Conservation (phyloP, 139 green algal genomes). For the Chlamydomonas sp. region DNA sequence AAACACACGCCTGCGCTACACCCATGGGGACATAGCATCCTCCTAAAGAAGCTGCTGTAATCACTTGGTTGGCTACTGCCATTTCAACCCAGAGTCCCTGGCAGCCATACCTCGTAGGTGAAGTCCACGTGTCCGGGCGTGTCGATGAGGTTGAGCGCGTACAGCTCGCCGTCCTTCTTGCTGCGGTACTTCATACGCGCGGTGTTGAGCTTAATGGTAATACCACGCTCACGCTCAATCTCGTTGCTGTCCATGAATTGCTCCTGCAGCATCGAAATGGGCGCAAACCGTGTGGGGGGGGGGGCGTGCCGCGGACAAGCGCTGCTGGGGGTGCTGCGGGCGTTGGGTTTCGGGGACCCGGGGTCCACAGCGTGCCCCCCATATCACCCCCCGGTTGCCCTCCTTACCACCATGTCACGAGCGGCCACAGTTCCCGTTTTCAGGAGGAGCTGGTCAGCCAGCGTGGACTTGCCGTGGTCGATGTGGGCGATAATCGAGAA, state of each 20-base stretch:
- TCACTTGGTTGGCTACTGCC: too few species aligned
- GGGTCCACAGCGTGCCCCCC: background rate
- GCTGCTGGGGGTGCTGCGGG: too few species aligned
- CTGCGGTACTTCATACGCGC: conserved; percentile 92
- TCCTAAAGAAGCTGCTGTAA: too few species aligned
- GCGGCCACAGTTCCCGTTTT: conserved; percentile 85
- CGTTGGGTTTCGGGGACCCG: background rate
- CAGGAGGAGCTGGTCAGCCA: conserved; percentile 84
- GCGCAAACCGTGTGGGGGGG: background rate
- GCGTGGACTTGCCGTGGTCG: conserved; percentile 90
- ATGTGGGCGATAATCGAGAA: conserved; percentile 92
- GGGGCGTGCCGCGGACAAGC: too few species aligned
- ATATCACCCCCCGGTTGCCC: background rate
- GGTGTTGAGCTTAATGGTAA: conserved; percentile 97
- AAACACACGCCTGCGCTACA: too few species aligned
- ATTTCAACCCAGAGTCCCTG: too few species aligned
- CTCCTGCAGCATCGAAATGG: conserved; percentile 59
- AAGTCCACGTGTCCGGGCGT: conserved; percentile 72
- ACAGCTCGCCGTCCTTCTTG: conserved; percentile 57
- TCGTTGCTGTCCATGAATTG: conserved; percentile 95
- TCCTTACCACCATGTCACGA: conserved; percentile 58
- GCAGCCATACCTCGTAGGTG: conserved; percentile 57
- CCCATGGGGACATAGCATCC: too few species aligned
- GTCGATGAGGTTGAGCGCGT: conserved; percentile 92
- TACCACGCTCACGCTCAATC: conserved; percentile 91